Base-by-base conservation (phyloP, 2,329 filamentous ascomycete species). In the Chaetomium olivaceum region DNA sequence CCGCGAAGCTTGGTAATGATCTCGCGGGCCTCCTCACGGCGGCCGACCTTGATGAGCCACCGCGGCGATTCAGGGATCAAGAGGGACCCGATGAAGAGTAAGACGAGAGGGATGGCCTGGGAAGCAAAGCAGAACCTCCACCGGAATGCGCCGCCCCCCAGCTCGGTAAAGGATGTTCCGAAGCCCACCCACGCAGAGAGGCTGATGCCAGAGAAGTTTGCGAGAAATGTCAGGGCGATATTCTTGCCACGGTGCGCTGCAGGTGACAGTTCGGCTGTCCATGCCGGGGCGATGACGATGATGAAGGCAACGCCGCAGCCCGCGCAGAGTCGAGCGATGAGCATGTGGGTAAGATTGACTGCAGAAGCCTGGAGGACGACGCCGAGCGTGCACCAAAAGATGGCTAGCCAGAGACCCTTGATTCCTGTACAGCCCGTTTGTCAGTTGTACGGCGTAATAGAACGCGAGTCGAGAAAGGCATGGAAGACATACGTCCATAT, bases 1-100 rank as follows among this genome's bases (percentile, higher is more conserved):
- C 89, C 89, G 50, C 89, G 86, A 0, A 92, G 81, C 14, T 88
- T 81, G 1, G 80, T 80, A 0, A 92, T 80, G 56, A 92, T 84
- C 67, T 86, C 90, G 12, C 83, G 83, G 0, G 88, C 89, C 74
- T 92, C 90, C 0, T 90, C 83, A 43, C 88, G 81, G 0, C 88
- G 83, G 0, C 87, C 88, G 6, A 83, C 84, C 69, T 91, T 91
- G 68, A 86, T 83, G 0, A 91, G 82, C 84, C 85, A 90, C 1
- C 89, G 80, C 0, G 88, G 89, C 0, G 87, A 89, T 69, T 92
- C 89, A 0, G 57, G 57, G n/a, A 59, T 48, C 23, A 59, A 19
- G 14, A 48, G 25, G 16, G 39, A 48, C 6, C 36, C 57, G 16
- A 46, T 29, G 16, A 59, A 29, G 14, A 59, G 43, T 16, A 59